These are phyloP conservation scores for Ceratobasidium sp. DNA, from an alignment of 1,284 basidiomycete species.

Conservation along the genomic window DNA sequence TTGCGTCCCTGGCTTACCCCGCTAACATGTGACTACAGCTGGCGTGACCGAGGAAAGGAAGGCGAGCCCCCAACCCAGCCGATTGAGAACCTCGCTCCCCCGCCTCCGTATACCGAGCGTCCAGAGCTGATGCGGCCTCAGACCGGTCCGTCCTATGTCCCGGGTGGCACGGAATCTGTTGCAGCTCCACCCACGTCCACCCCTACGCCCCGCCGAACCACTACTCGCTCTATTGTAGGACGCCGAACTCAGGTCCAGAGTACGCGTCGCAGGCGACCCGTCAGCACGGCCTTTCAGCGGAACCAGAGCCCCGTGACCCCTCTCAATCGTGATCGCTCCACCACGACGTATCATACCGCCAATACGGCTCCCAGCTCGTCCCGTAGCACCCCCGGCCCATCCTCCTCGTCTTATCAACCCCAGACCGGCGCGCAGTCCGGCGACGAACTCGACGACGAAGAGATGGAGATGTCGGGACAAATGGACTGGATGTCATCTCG, in stretches of 20 bases:
- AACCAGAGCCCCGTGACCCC: constrained; percentile 33
- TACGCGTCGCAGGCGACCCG: constrained; percentile 40
- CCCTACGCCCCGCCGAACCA: constrained; percentile 6
- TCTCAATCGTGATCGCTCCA: constrained; percentile 2
- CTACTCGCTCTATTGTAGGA: constrained; percentile 53
- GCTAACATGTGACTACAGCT: constrained; percentile 30
- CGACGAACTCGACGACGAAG: constrained; percentile 57
- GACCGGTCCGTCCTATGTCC: constrained; percentile 26
- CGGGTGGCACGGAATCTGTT: not conserved
- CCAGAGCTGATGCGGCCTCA: constrained; percentile 8
- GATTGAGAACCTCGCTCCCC: constrained; percentile 27
- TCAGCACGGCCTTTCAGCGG: constrained; percentile 9
- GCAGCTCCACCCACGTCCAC: not conserved
- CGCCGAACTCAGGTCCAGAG: constrained; percentile 9
- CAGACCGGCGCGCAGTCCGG: constrained; percentile 38
- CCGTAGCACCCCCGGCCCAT: constrained; percentile 42
- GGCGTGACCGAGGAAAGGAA: constrained; percentile 50
- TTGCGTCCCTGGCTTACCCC: constrained; percentile 11
- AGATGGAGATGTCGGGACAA: constrained; percentile 57
- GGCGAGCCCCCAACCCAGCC: constrained; percentile 55
- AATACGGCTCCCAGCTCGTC: constrained; percentile 34
- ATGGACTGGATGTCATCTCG: constrained; percentile 51
- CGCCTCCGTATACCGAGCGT: constrained; percentile 36
- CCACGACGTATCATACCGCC: constrained; percentile 37
- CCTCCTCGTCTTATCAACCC: constrained; percentile 7